Base-by-base conservation (phyloP, 2,329 filamentous ascomycete species). In the Alternaria viburni region DNA sequence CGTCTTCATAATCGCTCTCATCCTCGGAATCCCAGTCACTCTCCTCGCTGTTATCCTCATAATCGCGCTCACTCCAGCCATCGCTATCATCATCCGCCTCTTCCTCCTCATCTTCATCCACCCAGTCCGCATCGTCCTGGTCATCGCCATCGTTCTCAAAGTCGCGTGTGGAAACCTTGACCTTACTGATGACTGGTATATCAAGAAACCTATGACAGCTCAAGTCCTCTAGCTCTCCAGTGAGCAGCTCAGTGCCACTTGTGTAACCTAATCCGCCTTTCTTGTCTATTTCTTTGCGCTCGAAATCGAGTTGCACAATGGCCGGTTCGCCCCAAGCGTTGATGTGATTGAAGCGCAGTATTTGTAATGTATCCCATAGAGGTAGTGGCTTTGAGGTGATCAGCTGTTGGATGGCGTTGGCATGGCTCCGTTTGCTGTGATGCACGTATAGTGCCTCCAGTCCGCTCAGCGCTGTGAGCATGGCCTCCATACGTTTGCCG, bases 1-100 rank as follows among this genome's bases (percentile, higher is more conserved):
- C 61, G 45, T 63, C 61, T 28, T 63, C 61, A 6, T 63, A 63
- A 32, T 63, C 61, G 21, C 61, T 63, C 2, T 63, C 61, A 21
- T 63, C 51, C 5, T 63, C 61, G 6, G 61, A 63, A 43, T 63
- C 61, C 61, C 61, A 63, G 6, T 63, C 57, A 8, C 61, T 60
- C 2, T 60, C 57, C 15, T 56, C 61, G 10, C 61, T 63, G 25
- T 60, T 57, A 13, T 63, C 58, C 12, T 63, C 61, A 17, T 63
- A 63, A 26, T 63, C 61, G 4, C 47, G 47, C 11, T 63, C 61
- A 36, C 61, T 63, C 57, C 61, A 63, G 3, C 52, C 61, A 23
- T 51, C 57, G 12, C 28, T 44, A 8, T 55, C 54, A 1, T 54
- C 57, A 6, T 56, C 54, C 10, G 12, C 51, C 0, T 47, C n/a